Conservation (phyloP, 192 early-diverging fungal species). For the Gamsiella multidivaricata region DNA sequence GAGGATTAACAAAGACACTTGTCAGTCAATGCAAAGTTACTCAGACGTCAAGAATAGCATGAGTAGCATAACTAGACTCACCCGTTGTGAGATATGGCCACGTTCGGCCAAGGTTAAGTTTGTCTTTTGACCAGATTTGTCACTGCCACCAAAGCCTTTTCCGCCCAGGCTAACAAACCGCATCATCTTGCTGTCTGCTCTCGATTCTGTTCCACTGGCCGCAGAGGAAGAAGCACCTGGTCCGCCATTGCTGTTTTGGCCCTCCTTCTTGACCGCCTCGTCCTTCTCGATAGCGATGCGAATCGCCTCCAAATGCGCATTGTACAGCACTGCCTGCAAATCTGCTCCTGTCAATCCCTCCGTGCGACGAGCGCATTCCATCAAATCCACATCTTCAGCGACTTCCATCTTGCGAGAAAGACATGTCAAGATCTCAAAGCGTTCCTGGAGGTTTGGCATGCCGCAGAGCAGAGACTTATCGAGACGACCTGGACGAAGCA, state of each 20-base stretch:
- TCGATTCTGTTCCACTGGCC: neutral
- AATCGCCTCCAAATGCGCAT: conserved; percentile 90
- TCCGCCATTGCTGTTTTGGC: conserved; percentile 24
- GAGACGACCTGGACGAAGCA: conserved; percentile 83
- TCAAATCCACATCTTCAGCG: conserved; percentile 71
- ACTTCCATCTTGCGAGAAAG: conserved; percentile 80
- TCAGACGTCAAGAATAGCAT: neutral
- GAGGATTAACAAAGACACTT: neutral
- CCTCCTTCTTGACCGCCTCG: conserved; percentile 56
- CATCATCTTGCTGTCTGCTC: conserved; percentile 50
- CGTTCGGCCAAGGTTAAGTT: conserved; percentile 64
- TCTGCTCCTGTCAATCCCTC: conserved; percentile 92
- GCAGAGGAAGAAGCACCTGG: conserved; percentile 15
- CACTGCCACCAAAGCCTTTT: conserved; percentile 12
- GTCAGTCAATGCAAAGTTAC: neutral
- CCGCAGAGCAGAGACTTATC: conserved; percentile 89
- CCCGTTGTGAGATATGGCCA: conserved; percentile 63
- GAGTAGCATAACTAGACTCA: too few relatives aligned
- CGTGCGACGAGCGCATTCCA: conserved; percentile 68
- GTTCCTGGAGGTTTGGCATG: conserved; percentile 81
- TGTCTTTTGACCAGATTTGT: conserved; percentile 42
- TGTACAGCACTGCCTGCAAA: conserved; percentile 93
- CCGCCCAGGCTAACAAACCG: conserved; percentile 48
- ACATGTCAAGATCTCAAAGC: conserved; percentile 83
- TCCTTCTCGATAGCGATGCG: conserved; percentile 73